Conservation (phyloP, 2,329 filamentous ascomycete species). For the Fusarium sp. region DNA sequence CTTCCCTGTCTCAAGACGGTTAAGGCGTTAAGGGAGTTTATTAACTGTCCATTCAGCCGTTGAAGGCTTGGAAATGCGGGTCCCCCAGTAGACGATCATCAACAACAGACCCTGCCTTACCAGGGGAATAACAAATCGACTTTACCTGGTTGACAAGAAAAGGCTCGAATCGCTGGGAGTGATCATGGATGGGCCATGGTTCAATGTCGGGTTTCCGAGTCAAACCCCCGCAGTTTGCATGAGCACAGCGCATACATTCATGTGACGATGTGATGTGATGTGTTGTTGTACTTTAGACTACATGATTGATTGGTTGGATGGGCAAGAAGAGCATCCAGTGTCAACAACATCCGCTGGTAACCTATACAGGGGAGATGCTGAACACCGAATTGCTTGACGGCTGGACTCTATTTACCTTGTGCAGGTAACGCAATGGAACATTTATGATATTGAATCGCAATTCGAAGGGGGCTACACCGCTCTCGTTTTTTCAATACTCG, state of each 20-base stretch:
- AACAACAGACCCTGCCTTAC: neutral
- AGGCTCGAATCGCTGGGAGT: neutral
- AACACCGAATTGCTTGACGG: neutral
- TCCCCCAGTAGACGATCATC: constrained; percentile 16
- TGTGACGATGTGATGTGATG: neutral
- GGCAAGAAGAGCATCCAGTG: neutral
- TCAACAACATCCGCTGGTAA: neutral
- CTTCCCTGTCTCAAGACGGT: constrained; percentile 5
- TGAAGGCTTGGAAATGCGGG: constrained; percentile 1
- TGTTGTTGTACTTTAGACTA: neutral
- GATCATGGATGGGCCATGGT: constrained; percentile 2
- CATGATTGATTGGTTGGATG: neutral
- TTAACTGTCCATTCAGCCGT: neutral
- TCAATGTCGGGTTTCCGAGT: neutral
- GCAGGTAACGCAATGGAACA: neutral
- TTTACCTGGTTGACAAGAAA: neutral
- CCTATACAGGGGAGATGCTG: constrained; percentile 7
- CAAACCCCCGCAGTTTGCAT: constrained; percentile 9
- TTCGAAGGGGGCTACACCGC: neutral
- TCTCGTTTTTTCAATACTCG: neutral
- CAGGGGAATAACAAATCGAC: constrained; percentile 2
- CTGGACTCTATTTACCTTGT: neutral
- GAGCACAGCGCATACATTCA: constrained; percentile 8
- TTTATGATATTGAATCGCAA: neutral
- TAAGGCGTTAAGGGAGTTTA: constrained; percentile 14